These are phyloP conservation scores for Lipomyces yarrowii DNA, from an alignment of 1,139 yeast genomes.

Conservation along the genomic window DNA sequence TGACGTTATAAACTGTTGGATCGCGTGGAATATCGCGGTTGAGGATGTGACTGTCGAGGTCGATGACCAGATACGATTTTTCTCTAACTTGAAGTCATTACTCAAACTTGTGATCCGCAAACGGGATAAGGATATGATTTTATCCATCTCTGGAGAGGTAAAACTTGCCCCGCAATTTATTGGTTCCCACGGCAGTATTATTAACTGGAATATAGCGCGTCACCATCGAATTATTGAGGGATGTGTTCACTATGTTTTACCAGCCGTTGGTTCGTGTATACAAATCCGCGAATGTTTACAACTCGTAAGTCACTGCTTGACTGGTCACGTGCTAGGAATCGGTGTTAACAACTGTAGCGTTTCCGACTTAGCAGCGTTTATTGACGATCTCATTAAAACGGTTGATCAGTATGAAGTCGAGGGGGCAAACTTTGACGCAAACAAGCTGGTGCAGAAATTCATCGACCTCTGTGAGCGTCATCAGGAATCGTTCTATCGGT, in stretches of 20 bases:
- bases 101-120: conserved; percentile 67
- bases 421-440: conserved; percentile 49
- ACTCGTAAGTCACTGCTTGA: conserved; percentile 49
- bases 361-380: conserved; percentile 69
- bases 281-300: conserved; percentile 72
- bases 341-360: conserved; percentile 41
- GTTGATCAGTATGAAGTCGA: conserved; percentile 54
- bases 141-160: conserved; percentile 68
- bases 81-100: conserved; percentile 58
- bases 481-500: conserved; percentile 68
- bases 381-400: conserved; percentile 66
- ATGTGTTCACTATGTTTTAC: conserved; percentile 74
- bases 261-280: conserved; percentile 81
- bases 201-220: conserved; percentile 50
- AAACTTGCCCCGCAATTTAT: neutral
- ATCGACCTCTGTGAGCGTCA: conserved; percentile 68
- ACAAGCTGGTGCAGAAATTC: conserved; percentile 64
- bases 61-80: conserved; percentile 34
- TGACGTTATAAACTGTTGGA: conserved; percentile 40
- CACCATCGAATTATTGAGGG: conserved; percentile 68
- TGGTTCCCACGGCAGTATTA: neutral
- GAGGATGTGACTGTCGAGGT: conserved; percentile 34
- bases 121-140: conserved; percentile 74
- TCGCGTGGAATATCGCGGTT: conserved; percentile 47
- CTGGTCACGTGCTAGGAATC: neutral